Evolutionary conservation across 345 rosid species (phyloP), one percentile per base, ranked within the genome.

Genomic region (Salix arbutifolia): DNA sequence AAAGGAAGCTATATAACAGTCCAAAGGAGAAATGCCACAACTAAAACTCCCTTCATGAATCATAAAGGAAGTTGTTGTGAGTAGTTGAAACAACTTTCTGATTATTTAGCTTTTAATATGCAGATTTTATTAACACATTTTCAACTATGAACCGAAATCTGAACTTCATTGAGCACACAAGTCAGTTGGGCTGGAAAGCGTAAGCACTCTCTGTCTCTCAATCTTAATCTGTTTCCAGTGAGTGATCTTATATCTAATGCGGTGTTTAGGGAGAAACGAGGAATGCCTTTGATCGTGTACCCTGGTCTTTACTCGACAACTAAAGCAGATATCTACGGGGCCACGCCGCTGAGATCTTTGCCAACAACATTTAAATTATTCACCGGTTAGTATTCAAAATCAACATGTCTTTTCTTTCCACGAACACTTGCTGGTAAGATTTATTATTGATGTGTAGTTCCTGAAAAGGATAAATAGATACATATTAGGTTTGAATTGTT

Each of bases 141-240:
- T 92, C 94, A 0, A 83, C 72, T 72, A 74, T 92, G 73, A 87
- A 89, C 84, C 86, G 95, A 44, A 81, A 89, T 79, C 86, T 94
- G n/a, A 96, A 94, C 86, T 96, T 96, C 78, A 83, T 96, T 23
- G 98, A 96, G 88, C 98, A 94, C 81, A 87, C 98, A 42, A 91
- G 98, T 80, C 82, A 89, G 58, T 86, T 96, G 12, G 99, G 98
- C 46, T 96, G 99, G 99, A 96, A 96, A 81, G 90, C 82, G 99
- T 94, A 80, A 89, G 98, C 40, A 64, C 71, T 80, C 19, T 23
- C 28, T 8, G 19, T 25, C 8, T 31, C 25, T 17, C 16, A 25
- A 44, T 48, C 35, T 70, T 18, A 44, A 73, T 17, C 75, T 71
- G n/a, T 72, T 33, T 72, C 46, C 50, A 53, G 40, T 69, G 61